phyloP scores from a whole-genome alignment of 495 filamentous ascomycete genomes.

The Tuber borchii region DNA sequence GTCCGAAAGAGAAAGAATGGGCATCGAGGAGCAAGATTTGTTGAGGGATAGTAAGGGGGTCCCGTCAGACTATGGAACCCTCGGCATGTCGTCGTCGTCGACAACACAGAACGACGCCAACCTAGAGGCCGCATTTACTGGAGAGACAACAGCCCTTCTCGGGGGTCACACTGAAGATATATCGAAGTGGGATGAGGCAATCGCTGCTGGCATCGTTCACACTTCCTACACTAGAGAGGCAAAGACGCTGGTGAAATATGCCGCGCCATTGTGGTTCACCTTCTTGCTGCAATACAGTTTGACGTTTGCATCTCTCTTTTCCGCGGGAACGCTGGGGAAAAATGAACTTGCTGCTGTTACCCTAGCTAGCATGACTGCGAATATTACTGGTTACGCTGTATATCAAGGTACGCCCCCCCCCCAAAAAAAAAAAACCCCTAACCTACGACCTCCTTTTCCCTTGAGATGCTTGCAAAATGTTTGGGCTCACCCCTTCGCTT shows the following conservation, averaged over 20 bases:
- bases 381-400: conserved; percentile 64
- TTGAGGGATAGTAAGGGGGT: conserved; percentile 42
- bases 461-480: background rate
- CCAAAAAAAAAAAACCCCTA: background rate
- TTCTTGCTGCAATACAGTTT: conserved; percentile 68
- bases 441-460: background rate
- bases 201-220: conserved; percentile 62
- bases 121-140: conserved; percentile 16
- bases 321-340: conserved; percentile 59
- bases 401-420: conserved; percentile 54
- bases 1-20: conserved; percentile 57
- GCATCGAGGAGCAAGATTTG: conserved; percentile 66
- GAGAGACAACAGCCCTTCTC: conserved; percentile 54
- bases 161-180: conserved; percentile 24
- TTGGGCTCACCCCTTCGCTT: conserved; percentile 5
- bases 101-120: background rate
- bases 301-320: conserved; percentile 61
- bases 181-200: conserved; percentile 72
- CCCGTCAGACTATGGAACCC: conserved; percentile 23
- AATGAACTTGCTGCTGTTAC: conserved; percentile 60
- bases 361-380: conserved; percentile 65
- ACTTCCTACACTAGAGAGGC: conserved; percentile 81
- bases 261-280: conserved; percentile 58
- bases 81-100: background rate
- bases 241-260: conserved; percentile 57